Evolutionary conservation across 805 yeast species (phyloP).

Genomic region (Komagataella mondaviorum): DNA sequence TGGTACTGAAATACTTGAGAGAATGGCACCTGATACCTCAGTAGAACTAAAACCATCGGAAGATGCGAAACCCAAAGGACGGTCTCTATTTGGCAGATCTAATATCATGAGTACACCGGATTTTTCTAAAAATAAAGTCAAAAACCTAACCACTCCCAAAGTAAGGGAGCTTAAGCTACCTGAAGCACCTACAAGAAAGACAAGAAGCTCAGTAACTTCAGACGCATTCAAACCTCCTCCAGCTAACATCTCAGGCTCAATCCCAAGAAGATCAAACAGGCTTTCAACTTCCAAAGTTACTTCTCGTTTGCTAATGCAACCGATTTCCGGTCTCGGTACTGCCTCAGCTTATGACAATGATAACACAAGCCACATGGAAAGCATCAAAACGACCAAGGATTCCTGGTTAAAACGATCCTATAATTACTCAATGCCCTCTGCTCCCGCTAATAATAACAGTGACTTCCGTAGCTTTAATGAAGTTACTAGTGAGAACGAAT

Average conservation of each 20-base stretch:
- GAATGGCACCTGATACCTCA: neutral
- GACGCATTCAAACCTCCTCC: neutral
- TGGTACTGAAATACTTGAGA: neutral
- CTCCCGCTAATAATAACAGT: neutral
- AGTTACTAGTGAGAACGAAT: conserved; percentile 19
- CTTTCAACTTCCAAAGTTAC: conserved; percentile 26
- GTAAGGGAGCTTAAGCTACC: neutral
- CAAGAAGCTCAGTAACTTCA: neutral
- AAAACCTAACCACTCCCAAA: neutral
- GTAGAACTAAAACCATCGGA: neutral
- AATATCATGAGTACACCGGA: neutral
- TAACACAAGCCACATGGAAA: neutral
- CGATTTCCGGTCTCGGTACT: conserved; percentile 8
- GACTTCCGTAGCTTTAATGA: conserved; percentile 1
- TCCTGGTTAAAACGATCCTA: neutral
- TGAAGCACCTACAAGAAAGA: conserved; percentile 3
- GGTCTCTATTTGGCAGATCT: neutral
- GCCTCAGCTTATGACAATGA: neutral
- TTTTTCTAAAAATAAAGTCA: neutral
- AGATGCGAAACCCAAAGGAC: neutral
- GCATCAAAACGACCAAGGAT: neutral
- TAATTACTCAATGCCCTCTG: neutral
- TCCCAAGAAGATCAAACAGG: neutral
- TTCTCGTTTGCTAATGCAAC: conserved; percentile 32
- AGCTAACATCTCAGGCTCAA: conserved; percentile 6